A percentile compares a stretch with the other conserved stretches of the same genome.
These are phyloP conservation scores for Blastomyces gilchristii DNA, from an alignment of 2,329 filamentous ascomycete genomes.

Conservation along the genomic window DNA sequence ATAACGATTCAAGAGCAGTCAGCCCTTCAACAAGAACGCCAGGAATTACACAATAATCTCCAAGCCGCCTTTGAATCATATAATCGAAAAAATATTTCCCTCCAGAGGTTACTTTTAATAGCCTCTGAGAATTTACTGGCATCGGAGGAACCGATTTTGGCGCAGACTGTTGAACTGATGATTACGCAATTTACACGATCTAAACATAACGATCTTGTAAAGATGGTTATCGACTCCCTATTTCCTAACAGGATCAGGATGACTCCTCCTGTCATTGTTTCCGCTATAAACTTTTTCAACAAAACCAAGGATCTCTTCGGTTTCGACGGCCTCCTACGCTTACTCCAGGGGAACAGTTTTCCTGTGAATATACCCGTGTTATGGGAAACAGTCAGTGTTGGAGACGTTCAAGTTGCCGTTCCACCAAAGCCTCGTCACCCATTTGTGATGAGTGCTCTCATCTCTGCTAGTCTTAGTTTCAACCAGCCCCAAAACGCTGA, in stretches of 20 bases:
- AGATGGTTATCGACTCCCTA: slow-evolving; percentile 30
- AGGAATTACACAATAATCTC: slow-evolving; percentile 24
- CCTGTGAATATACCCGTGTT: slow-evolving; percentile 25
- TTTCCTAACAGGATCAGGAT: slow-evolving; percentile 31
- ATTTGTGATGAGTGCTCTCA: slow-evolving; percentile 28
- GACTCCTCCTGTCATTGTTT: slow-evolving; percentile 27
- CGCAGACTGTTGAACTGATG: slow-evolving; percentile 25
- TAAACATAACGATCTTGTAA: slow-evolving; percentile 32
- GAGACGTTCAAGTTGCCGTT: slow-evolving; percentile 29
- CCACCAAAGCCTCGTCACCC: slow-evolving; percentile 27
- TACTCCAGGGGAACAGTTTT: slow-evolving; percentile 26
- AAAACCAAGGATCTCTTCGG: slow-evolving; percentile 32
- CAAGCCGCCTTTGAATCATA: slow-evolving; percentile 24
- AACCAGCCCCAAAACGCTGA: slow-evolving; percentile 33
- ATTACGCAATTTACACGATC: slow-evolving; percentile 30
- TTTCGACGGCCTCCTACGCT: slow-evolving; percentile 33
- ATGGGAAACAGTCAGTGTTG: slow-evolving; percentile 19
- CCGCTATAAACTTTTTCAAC: slow-evolving; percentile 30
- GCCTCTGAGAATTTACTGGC: slow-evolving; percentile 28
- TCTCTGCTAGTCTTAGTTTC: slow-evolving; percentile 31
- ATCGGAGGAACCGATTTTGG: slow-evolving; percentile 29
- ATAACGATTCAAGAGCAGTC: slow-evolving; percentile 18
- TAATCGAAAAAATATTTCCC: slow-evolving; percentile 22
- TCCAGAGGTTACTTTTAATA: slow-evolving; percentile 29
- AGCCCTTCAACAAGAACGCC: slow-evolving; percentile 23